Conservation (phyloP, 345 rosid genomes). For the Populus ilicifolia region DNA sequence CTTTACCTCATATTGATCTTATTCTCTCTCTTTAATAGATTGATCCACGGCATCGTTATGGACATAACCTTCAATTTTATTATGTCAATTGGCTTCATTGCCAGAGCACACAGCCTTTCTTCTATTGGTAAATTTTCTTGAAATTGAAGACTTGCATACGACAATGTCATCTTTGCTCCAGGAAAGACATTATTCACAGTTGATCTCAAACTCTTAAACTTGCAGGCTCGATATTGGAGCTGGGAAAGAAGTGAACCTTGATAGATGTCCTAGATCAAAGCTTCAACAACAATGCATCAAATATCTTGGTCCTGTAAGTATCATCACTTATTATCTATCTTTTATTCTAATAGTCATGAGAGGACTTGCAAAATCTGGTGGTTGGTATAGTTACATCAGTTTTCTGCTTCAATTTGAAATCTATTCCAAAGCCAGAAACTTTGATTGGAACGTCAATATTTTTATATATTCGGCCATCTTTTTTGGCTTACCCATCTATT, state of each 20-base stretch:
- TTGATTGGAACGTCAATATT: background rate
- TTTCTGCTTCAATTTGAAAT: background rate
- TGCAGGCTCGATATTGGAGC: constrained; percentile 89
- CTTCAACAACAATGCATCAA: constrained; percentile 90
- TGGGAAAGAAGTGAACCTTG: constrained; percentile 65
- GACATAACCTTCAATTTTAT: constrained; percentile 90
- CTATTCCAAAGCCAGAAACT: background rate
- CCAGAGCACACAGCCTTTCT: constrained; percentile 77
- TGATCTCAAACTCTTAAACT: constrained; percentile 21
- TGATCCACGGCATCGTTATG: constrained; percentile 95
- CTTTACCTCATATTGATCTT: constrained; percentile 14
- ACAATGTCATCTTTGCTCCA: background rate
- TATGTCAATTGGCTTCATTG: constrained; percentile 82
- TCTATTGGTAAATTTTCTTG: constrained; percentile 58
- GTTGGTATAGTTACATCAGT: background rate
- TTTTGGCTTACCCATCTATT: background rate
- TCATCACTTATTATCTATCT: background rate
- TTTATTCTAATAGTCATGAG: background rate
- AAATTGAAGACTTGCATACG: background rate
- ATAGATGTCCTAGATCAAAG: constrained; percentile 64
- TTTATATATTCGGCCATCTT: background rate
- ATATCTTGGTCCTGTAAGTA: constrained; percentile 92
- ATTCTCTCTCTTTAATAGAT: constrained; percentile 44
- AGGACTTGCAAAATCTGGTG: background rate
- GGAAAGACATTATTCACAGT: background rate